Conservation (phyloP, 495 filamentous ascomycete species). For the Pyrenopolyporus hunteri region DNA sequence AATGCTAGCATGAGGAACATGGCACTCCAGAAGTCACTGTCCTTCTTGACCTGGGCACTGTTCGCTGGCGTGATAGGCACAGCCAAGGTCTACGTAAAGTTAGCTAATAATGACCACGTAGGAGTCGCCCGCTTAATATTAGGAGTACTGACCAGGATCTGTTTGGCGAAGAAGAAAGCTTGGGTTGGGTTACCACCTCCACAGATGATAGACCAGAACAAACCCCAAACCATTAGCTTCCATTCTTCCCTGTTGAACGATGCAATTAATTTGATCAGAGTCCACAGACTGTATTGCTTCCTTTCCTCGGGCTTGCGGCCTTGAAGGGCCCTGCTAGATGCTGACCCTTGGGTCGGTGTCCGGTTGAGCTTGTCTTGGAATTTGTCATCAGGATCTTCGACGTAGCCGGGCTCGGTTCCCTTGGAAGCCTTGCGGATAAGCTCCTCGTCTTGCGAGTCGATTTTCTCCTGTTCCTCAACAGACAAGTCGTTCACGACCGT, state of each 20-base stretch:
- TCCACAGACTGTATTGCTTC: conserved; percentile 74
- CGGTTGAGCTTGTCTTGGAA: conserved; percentile 62
- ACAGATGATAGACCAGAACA: conserved; percentile 78
- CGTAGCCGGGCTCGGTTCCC: conserved; percentile 36
- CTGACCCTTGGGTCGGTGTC: conserved; percentile 69
- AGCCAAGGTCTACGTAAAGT: conserved; percentile 40
- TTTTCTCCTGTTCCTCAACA: conserved; percentile 52
- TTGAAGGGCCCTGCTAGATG: conserved; percentile 71
- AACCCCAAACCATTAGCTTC: conserved; percentile 73
- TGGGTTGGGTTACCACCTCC: conserved; percentile 87
- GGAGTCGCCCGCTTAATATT: not conserved
- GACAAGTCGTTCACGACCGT: conserved; percentile 65
- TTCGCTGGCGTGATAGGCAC: conserved; percentile 46
- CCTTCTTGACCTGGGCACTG: conserved; percentile 57
- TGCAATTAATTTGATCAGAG: conserved; percentile 80
- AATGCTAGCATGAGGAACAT: conserved; percentile 97
- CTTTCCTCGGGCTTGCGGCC: conserved; percentile 54
- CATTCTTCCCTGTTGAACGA: conserved; percentile 82
- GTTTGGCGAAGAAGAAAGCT: conserved; percentile 89
- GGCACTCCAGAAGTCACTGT: conserved; percentile 84
- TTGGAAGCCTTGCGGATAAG: conserved; percentile 57
- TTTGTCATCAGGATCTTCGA: conserved; percentile 65
- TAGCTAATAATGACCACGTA: conserved; percentile 17
- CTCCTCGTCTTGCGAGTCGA: conserved; percentile 53
- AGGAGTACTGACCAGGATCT: conserved; percentile 62